Percentiles rank a stretch among this genome's conserved stretches.
Evolutionary conservation across 225 moss, liverwort and hornwort genomes (phyloP).

Genomic region (Straminergon stramineum): DNA sequence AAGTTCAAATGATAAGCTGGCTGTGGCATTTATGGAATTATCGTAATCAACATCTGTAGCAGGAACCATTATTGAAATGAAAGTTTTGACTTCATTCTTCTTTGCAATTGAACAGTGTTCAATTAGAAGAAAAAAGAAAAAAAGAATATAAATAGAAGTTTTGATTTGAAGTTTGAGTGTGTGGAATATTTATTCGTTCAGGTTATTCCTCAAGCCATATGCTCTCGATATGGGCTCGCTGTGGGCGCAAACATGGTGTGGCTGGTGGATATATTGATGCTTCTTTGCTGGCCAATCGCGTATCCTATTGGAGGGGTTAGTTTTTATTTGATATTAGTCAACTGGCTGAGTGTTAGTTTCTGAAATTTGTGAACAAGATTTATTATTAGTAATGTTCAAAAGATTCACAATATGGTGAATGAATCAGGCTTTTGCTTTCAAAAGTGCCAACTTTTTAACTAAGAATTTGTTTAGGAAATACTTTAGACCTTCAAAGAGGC

Average conservation of each 20-base stretch:
- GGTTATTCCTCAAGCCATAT: constrained; percentile 98
- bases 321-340: neutral
- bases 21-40: neutral
- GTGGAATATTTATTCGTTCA: constrained; percentile 5
- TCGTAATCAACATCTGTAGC: neutral
- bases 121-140: neutral
- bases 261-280: constrained; percentile 76
- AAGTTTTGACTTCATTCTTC: neutral
- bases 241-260: constrained; percentile 80
- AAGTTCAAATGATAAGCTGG: neutral
- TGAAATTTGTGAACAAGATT: neutral
- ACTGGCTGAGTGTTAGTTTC: neutral
- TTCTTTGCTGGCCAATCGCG: constrained; percentile 67
- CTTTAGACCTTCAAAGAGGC: neutral
- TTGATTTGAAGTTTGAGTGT: neutral
- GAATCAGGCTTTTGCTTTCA: neutral
- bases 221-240: constrained; percentile 93
- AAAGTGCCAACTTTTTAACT: neutral
- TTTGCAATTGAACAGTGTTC: neutral
- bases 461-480: too few relatives aligned
- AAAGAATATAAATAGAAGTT: neutral
- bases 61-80: neutral
- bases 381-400: neutral
- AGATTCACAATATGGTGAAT: neutral
- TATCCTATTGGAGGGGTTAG: constrained; percentile 84